phyloP scores from a whole-genome alignment of 306 rosid species.

The Acacia confusa region DNA sequence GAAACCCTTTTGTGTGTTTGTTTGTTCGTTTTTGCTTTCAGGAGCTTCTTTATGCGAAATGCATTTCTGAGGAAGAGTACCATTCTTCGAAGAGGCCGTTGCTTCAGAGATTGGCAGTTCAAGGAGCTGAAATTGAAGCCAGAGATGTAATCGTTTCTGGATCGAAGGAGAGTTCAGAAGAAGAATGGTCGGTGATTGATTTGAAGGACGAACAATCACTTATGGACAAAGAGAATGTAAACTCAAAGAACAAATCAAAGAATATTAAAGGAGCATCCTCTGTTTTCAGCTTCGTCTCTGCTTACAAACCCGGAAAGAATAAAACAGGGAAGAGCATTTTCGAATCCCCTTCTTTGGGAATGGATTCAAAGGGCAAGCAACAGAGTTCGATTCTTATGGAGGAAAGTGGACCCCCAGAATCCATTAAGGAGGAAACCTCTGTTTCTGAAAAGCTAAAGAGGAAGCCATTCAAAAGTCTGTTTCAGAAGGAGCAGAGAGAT shows the following conservation, averaged over 20 bases:
- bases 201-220: slow-evolving; percentile 65
- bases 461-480: slow-evolving; percentile 33
- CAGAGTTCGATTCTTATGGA: slow-evolving; percentile 38
- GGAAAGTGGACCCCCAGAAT: background rate
- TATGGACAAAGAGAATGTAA: slow-evolving; percentile 51
- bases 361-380: slow-evolving; percentile 30
- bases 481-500: slow-evolving; percentile 38
- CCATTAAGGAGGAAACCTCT: background rate
- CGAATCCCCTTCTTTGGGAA: slow-evolving; percentile 35
- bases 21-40: slow-evolving; percentile 21
- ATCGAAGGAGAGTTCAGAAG: slow-evolving; percentile 48
- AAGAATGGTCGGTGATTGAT: slow-evolving; percentile 85
- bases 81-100: slow-evolving; percentile 78
- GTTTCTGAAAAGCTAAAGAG: slow-evolving; percentile 33
- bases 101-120: slow-evolving; percentile 64
- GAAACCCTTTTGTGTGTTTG: background rate
- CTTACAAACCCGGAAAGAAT: slow-evolving; percentile 50
- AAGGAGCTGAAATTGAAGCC: slow-evolving; percentile 72
- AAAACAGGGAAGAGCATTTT: slow-evolving; percentile 70
- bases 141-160: slow-evolving; percentile 51
- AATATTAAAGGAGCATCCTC: slow-evolving; percentile 70
- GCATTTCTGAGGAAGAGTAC: slow-evolving; percentile 73
- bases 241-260: slow-evolving; percentile 52
- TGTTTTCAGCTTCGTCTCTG: slow-evolving; percentile 52
- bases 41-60: slow-evolving; percentile 83